A percentile compares a stretch with the other conserved stretches of the same genome.
These are phyloP conservation scores for Zasmidium cellare DNA, from an alignment of 2,329 filamentous ascomycete genomes.

Conservation along the genomic window DNA sequence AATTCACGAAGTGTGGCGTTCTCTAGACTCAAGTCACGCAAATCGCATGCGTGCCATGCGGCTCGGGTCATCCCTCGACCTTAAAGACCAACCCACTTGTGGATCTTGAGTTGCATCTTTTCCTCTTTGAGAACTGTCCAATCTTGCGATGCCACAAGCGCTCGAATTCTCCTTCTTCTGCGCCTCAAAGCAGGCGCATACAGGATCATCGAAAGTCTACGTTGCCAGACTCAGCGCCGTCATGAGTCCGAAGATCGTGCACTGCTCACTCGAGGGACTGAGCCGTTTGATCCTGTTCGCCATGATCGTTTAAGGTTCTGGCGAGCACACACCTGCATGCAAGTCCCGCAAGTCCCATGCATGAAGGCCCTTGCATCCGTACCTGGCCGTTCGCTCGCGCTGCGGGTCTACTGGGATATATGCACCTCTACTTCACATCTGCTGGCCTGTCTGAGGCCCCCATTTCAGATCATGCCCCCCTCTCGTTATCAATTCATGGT, in stretches of 20 bases:
- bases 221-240: background rate
- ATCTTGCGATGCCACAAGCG: constrained; percentile 3
- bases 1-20: background rate
- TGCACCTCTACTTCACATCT: background rate
- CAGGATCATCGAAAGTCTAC: background rate
- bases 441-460: background rate
- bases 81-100: background rate
- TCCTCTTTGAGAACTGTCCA: constrained; percentile 3
- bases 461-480: background rate
- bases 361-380: background rate
- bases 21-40: background rate
- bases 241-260: background rate
- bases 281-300: background rate
- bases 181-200: background rate
- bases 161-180: background rate
- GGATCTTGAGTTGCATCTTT: background rate
- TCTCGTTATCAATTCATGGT: background rate
- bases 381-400: background rate
- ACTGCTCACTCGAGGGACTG: background rate
- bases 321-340: constrained; percentile 3
- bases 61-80: constrained; percentile 3
- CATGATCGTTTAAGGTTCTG: background rate
- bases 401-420: background rate
- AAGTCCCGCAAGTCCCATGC: background rate
- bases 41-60: background rate